Conservation (phyloP, 148 eudicot species). For the Hydrangea macrophylla region DNA sequence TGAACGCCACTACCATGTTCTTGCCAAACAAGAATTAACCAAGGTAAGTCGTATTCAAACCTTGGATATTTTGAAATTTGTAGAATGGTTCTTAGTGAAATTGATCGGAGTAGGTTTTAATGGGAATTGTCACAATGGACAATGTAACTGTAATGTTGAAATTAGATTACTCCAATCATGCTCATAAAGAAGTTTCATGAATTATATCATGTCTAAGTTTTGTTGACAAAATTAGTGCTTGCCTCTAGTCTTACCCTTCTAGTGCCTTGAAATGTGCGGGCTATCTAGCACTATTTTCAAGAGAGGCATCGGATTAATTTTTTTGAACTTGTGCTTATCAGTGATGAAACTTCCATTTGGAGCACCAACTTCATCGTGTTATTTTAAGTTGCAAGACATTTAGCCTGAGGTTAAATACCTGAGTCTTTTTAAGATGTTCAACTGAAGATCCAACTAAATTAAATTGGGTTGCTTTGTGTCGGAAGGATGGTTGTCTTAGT, state of each 20-base stretch:
- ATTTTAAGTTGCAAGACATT: background rate
- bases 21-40: constrained; percentile 97
- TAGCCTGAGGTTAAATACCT: background rate
- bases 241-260: too few relatives aligned
- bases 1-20: constrained; percentile 97
- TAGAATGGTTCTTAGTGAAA: background rate
- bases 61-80: background rate
- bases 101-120: background rate
- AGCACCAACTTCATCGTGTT: background rate
- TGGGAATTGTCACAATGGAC: background rate
- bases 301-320: too few relatives aligned
- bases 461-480: background rate
- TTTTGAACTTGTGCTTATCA: too few relatives aligned
- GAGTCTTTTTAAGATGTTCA: background rate
- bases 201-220: too few relatives aligned
- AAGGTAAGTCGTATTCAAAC: constrained; percentile 51
- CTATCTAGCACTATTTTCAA: too few relatives aligned
- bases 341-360: background rate
- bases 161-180: too few relatives aligned
- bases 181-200: too few relatives aligned
- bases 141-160: too few relatives aligned
- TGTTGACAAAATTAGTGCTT: too few relatives aligned
- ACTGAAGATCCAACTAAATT: background rate
- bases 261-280: too few relatives aligned
- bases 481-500: background rate